A percentile compares a stretch with the other conserved stretches of the same genome.
Conservation (phyloP, 768 basidiomycete genomes). For the Termitomyces sp. region DNA sequence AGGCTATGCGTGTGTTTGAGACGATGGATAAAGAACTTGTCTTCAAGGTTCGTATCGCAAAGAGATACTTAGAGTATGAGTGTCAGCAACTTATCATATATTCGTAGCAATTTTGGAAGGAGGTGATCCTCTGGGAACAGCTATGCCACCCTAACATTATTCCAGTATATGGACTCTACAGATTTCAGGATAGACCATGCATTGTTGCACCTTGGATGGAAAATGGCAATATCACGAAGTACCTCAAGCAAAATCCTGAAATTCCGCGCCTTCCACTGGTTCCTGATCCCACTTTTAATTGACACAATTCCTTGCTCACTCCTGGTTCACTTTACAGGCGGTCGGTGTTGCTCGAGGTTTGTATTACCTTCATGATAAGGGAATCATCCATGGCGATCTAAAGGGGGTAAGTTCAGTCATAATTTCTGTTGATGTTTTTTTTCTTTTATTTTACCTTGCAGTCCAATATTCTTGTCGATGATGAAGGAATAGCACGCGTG, state of each 20-base stretch:
- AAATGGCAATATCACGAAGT: slow-evolving; percentile 26
- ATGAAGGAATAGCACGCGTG: not conserved
- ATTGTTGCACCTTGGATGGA: slow-evolving; percentile 37
- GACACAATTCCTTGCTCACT: not conserved
- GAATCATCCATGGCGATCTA: not conserved
- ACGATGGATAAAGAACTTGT: not conserved
- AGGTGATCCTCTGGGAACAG: slow-evolving; percentile 14
- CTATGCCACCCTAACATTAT: slow-evolving; percentile 22
- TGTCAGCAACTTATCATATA: not conserved
- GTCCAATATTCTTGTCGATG: not conserved
- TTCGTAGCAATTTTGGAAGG: slow-evolving; percentile 9
- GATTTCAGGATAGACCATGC: slow-evolving; percentile 23
- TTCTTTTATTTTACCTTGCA: not conserved
- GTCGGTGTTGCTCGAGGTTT: not conserved
- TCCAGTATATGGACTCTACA: slow-evolving; percentile 31
- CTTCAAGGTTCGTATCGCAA: not conserved
- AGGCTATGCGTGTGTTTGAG: not conserved
- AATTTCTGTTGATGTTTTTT: too few relatives aligned
- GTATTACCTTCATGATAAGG: not conserved
- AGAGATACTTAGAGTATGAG: not conserved
- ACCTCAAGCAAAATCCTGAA: not conserved
- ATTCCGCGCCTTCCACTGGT: not conserved
- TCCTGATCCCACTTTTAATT: not conserved
- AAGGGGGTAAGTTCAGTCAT: not conserved
- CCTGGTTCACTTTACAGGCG: not conserved